Conservation (phyloP, 345 rosid genomes). For the Boechera divaricarpa region DNA sequence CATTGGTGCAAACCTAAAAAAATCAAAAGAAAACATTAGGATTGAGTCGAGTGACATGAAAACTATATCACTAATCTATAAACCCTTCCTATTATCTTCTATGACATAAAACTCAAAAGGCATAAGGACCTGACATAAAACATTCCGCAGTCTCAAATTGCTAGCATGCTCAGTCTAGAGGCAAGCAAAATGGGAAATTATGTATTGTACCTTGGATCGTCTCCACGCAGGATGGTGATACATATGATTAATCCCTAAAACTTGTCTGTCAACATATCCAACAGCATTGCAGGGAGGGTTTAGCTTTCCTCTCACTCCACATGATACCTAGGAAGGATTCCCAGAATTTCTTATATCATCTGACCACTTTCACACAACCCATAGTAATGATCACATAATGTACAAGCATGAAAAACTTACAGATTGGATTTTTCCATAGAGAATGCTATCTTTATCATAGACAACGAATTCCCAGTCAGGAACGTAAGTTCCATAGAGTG, state of each 20-base stretch:
- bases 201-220: slow-evolving; percentile 69
- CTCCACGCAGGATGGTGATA: slow-evolving; percentile 90
- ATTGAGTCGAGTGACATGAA: background rate
- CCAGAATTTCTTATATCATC: background rate
- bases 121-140: background rate
- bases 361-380: slow-evolving; percentile 5
- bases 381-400: slow-evolving; percentile 1
- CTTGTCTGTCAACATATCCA: slow-evolving; percentile 74
- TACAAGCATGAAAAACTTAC: slow-evolving; percentile 48
- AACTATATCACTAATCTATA: background rate
- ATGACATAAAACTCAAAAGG: background rate
- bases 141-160: background rate
- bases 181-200: background rate
- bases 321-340: slow-evolving; percentile 59
- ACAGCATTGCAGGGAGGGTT: slow-evolving; percentile 91
- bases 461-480: slow-evolving; percentile 84
- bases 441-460: slow-evolving; percentile 49
- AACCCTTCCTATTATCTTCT: background rate
- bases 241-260: slow-evolving; percentile 77
- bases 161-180: slow-evolving; percentile 3
- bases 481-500: slow-evolving; percentile 65
- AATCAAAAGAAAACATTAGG: slow-evolving; percentile 16
- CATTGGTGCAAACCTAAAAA: slow-evolving; percentile 74
- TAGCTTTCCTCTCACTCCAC: slow-evolving; percentile 76
- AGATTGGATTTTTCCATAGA: slow-evolving; percentile 64